Evolutionary conservation across 2,329 filamentous ascomycete species (phyloP), one percentile per base, ranked within the genome.

Genomic region (Aureobasidium sp.): DNA sequence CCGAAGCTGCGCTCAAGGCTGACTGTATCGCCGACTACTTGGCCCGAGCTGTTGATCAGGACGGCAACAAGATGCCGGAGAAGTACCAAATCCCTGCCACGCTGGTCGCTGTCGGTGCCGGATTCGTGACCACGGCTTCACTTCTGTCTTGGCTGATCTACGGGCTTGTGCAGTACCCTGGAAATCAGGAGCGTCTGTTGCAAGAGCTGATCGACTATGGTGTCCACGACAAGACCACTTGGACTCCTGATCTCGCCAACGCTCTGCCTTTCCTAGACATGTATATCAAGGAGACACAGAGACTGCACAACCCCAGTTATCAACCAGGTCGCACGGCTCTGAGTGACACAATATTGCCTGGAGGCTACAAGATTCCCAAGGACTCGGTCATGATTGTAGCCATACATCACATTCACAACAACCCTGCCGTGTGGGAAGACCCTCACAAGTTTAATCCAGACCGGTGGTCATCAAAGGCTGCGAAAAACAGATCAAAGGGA

Each of bases 261-360:
- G 71, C 74, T 46, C 75, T 86, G 8, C 68, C 73, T 1, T 84
- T 80, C 70, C 76, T 84, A 8, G 82, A 85, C 69, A 78, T 79
- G 48, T 84, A 80, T 70, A 73, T 87, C 76, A 86, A 86, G 71
- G 84, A 87, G 69, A 83, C 78, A 0, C 83, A 84, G 68, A 78
- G 84, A 2, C 74, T 76, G 2, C 84, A 86, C 73, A 86, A 83
- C 71, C 81, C 84, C 0, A 82, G 81, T 0, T 86, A 80, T 72
- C 84, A 87, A 67, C 82, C 84, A 0, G 84, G 76, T 1, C 81
- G 84, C 36, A 86, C 80, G 1, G 74, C 84, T 2, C 80, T 79
- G 63, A 73, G 72, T 2, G 83, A 86, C 67, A 70, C 83, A 62
- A 76, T 87, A 27, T 72, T 87, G 0, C 84, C 84, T 0, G 84